phyloP scores from a whole-genome alignment of 352 stramenopile species.

The Globisporangium paroecandrum region DNA sequence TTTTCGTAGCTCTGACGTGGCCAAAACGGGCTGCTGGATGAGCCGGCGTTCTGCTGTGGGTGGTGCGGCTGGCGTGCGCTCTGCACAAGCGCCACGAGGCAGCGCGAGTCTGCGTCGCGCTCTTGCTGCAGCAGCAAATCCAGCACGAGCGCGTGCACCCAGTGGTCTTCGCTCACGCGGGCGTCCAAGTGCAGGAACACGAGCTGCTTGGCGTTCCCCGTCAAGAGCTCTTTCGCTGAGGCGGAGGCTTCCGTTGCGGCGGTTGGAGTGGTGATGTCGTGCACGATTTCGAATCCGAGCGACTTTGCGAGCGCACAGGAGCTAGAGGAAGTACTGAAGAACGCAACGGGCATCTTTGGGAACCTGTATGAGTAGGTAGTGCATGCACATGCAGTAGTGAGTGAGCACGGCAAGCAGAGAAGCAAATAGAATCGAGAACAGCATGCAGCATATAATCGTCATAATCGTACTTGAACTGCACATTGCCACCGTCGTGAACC shows the following conservation, averaged over 20 bases:
- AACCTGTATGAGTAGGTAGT: conserved; percentile 29
- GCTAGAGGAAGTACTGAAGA: conserved; percentile 46
- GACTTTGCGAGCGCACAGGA: conserved; percentile 29
- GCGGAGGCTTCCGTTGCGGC: conserved; percentile 6
- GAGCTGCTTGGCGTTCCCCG: conserved; percentile 41
- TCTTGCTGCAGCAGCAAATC: conserved; percentile 31
- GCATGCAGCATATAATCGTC: conserved; percentile 2
- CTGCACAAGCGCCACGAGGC: conserved; percentile 53
- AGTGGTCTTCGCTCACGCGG: conserved; percentile 26
- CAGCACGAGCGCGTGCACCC: conserved; percentile 39
- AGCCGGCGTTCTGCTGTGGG: conserved; percentile 20
- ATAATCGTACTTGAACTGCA: conserved; percentile 27
- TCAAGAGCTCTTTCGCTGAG: conserved; percentile 24
- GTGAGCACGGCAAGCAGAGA: background rate
- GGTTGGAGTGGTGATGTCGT: conserved; percentile 16
- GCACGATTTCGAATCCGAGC: conserved; percentile 33
- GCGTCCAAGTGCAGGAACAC: conserved; percentile 51
- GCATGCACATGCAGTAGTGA: background rate
- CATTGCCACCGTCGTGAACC: conserved; percentile 19
- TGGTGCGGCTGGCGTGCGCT: conserved; percentile 12
- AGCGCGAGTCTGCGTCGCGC: conserved; percentile 25
- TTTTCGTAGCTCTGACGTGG: conserved; percentile 69
- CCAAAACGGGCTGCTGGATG: conserved; percentile 30
- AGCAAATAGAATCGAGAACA: too few species aligned
- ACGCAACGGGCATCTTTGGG: conserved; percentile 53